These are phyloP conservation scores for Rhodotorula sp. DNA, from an alignment of 1,284 basidiomycete species.

Conservation along the genomic window DNA sequence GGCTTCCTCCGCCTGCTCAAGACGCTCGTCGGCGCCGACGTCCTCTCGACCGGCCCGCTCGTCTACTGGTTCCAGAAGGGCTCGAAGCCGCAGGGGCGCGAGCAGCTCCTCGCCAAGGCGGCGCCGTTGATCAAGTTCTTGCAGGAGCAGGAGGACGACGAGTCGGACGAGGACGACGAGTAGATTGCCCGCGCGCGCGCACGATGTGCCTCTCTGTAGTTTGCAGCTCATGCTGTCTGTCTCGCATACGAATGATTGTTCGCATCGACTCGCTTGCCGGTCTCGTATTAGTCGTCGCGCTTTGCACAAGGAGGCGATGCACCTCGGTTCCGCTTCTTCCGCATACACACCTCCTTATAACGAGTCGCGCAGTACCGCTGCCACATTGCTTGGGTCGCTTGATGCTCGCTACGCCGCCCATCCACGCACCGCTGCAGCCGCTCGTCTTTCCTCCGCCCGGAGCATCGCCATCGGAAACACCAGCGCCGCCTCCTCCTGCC, in stretches of 20 bases:
- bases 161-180: slow-evolving; percentile 60
- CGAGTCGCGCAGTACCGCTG: background rate
- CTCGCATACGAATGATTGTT: background rate
- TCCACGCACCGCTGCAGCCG: background rate
- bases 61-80: slow-evolving; percentile 98
- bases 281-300: background rate
- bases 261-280: background rate
- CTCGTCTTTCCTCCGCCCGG: background rate
- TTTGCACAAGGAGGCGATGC: background rate
- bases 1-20: slow-evolving; percentile 90
- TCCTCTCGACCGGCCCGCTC: slow-evolving; percentile 90
- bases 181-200: background rate
- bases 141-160: slow-evolving; percentile 75
- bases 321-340: background rate
- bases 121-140: slow-evolving; percentile 88
- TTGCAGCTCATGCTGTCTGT: background rate
- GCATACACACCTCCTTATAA: background rate
- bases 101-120: slow-evolving; percentile 88
- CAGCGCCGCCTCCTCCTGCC: background rate
- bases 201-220: background rate
- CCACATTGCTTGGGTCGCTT: background rate
- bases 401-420: slow-evolving; percentile 7
- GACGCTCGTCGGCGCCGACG: slow-evolving; percentile 93
- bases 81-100: slow-evolving; percentile 87
- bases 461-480: background rate